Conservation (phyloP, 352 stramenopile species). For the Pythium insidiosum region DNA sequence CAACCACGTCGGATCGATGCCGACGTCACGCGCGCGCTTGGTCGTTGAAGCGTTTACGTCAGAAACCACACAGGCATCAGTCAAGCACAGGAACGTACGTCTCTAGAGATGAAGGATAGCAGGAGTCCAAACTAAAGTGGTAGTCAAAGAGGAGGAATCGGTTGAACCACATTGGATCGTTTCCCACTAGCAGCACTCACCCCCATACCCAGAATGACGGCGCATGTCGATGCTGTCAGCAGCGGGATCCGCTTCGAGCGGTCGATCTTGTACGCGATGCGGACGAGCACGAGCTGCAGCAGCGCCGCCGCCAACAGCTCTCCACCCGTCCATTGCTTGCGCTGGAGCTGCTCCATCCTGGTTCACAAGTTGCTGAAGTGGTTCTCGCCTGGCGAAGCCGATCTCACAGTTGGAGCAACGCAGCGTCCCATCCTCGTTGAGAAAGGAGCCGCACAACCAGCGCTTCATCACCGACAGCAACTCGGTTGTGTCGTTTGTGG, state of each 20-base stretch:
- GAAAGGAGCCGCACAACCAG: no score
- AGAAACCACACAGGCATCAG: background rate
- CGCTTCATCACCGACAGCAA: no score
- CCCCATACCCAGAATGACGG: constrained; percentile 38
- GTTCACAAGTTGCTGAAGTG: no score
- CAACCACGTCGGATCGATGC: constrained; percentile 36
- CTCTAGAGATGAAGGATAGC: constrained; percentile 10
- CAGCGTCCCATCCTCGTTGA: no score
- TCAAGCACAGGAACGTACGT: constrained; percentile 2
- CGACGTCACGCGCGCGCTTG: constrained; percentile 21
- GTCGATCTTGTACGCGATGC: constrained; percentile 53
- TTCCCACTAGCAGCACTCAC: constrained; percentile 6
- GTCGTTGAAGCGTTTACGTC: no score
- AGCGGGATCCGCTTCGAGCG: constrained; percentile 21
- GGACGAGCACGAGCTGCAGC: constrained; percentile 39
- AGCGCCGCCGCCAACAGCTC: constrained; percentile 40
- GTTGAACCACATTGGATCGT: background rate
- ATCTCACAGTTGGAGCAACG: no score
- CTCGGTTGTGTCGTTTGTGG: no score
- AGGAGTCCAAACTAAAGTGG: constrained; percentile 5
- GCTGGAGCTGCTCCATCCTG: constrained; percentile 12
- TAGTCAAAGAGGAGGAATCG: background rate
- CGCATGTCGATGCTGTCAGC: constrained; percentile 40
- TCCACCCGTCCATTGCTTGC: constrained; percentile 25
- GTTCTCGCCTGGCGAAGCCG: no score